These are phyloP conservation scores for Trichoderma gamsii DNA, from an alignment of 495 filamentous ascomycete genomes.

Conservation along the genomic window DNA sequence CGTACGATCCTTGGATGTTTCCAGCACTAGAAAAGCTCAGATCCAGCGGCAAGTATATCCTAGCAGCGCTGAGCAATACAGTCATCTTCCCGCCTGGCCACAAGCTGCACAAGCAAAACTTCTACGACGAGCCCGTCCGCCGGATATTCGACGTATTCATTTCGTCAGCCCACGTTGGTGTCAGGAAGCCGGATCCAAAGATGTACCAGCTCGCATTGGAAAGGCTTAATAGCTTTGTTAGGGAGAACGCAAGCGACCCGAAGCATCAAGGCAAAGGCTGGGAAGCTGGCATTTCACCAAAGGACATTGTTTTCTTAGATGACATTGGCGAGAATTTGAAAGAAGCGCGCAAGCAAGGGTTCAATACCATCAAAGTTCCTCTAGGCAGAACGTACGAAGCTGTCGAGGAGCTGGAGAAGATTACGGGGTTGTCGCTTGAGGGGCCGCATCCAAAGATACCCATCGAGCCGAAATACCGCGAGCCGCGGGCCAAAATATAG, in stretches of 20 bases:
- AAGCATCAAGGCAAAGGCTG: constrained; percentile 32
- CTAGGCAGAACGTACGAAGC: constrained; percentile 74
- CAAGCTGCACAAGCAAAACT: constrained; percentile 38
- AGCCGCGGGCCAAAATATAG: constrained; percentile 7
- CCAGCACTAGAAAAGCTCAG: constrained; percentile 70
- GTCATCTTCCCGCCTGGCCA: constrained; percentile 70
- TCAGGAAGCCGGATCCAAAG: constrained; percentile 77
- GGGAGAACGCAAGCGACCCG: constrained; percentile 35
- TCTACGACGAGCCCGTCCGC: constrained; percentile 42
- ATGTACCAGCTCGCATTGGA: constrained; percentile 73
- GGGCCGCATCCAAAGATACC: constrained; percentile 41
- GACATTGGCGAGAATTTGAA: constrained; percentile 95
- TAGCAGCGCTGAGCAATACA: constrained; percentile 86
- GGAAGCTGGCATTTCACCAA: constrained; percentile 48
- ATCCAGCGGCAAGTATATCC: constrained; percentile 56
- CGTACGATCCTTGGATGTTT: constrained; percentile 78
- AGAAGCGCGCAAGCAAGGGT: constrained; percentile 65
- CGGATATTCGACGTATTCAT: constrained; percentile 76
- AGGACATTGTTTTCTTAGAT: constrained; percentile 82
- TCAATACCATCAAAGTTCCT: constrained; percentile 76
- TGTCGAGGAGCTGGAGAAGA: constrained; percentile 44
- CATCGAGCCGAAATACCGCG: constrained; percentile 27
- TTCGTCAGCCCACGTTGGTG: constrained; percentile 73
- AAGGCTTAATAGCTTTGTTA: constrained; percentile 55
- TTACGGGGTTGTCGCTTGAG: constrained; percentile 44